phyloP scores from a whole-genome alignment of 2,329 filamentous ascomycete species.

The Beauveria rudraprayagi region DNA sequence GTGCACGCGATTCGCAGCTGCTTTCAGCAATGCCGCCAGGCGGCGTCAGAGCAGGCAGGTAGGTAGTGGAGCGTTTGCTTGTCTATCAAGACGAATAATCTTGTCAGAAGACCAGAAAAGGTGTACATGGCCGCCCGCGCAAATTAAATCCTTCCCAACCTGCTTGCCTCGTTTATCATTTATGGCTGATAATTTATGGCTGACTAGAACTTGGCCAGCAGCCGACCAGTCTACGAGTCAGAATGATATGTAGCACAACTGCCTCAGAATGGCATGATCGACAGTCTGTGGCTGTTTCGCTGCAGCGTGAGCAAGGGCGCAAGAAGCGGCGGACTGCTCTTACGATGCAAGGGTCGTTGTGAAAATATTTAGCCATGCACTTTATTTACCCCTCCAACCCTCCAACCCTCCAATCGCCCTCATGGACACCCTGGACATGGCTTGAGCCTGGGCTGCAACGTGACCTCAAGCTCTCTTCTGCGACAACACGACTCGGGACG shows the following conservation, averaged over 20 bases:
- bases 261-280: conserved; percentile 9
- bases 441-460: not conserved
- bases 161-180: not conserved
- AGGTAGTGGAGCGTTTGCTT: not conserved
- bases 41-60: not conserved
- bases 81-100: not conserved
- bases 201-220: not conserved
- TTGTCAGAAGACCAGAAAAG: not conserved
- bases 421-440: not conserved
- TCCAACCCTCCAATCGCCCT: no score
- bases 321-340: not conserved
- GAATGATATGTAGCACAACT: conserved; percentile 5
- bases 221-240: conserved; percentile 2
- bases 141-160: not conserved
- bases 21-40: not conserved
- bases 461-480: not conserved
- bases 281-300: conserved; percentile 7
- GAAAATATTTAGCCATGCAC: no score
- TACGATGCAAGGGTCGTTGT: not conserved
- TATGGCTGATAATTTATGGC: not conserved
- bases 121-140: not conserved
- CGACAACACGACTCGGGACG: not conserved
- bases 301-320: not conserved
- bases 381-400: no score
- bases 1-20: not conserved